Evolutionary conservation across 164 flowering plant genomes (phyloP).

Genomic region (Hamamelis virginiana): DNA sequence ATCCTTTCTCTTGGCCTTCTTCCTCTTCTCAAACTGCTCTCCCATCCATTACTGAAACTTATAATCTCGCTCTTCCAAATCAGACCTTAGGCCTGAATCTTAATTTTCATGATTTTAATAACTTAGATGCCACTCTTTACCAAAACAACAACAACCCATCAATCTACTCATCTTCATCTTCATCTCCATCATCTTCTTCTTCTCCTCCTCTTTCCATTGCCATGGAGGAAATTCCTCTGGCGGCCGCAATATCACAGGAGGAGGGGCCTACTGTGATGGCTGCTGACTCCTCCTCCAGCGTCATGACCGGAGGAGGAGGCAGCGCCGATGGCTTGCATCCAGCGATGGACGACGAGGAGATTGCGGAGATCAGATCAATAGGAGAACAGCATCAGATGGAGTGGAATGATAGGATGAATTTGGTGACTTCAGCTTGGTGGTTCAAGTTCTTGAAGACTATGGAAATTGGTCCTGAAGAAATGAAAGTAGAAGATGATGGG

Average conservation of each 20-base stretch:
- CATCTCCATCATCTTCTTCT: constrained; percentile 55
- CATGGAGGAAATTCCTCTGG: constrained; percentile 26
- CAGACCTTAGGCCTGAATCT: constrained; percentile 86
- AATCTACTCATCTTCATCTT: constrained; percentile 24
- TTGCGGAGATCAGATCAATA: constrained; percentile 77
- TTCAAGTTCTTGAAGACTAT: constrained; percentile 61
- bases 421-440: constrained; percentile 90
- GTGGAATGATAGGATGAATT: constrained; percentile 75
- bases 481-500: constrained; percentile 34
- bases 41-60: constrained; percentile 32
- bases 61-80: constrained; percentile 62
- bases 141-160: constrained; percentile 29
- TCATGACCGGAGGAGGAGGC: constrained; percentile 25
- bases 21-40: constrained; percentile 14
- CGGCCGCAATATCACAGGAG: constrained; percentile 17
- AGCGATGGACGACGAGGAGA: constrained; percentile 69
- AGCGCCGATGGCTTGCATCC: constrained; percentile 57
- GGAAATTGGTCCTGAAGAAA: constrained; percentile 41
- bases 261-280: constrained; percentile 21
- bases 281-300: constrained; percentile 2
- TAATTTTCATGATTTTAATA: constrained; percentile 68
- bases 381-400: constrained; percentile 90
- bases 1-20: neutral
- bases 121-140: constrained; percentile 43
- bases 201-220: constrained; percentile 32